These are phyloP conservation scores for Turnera subulata DNA, from an alignment of 345 rosid genomes.

Conservation along the genomic window DNA sequence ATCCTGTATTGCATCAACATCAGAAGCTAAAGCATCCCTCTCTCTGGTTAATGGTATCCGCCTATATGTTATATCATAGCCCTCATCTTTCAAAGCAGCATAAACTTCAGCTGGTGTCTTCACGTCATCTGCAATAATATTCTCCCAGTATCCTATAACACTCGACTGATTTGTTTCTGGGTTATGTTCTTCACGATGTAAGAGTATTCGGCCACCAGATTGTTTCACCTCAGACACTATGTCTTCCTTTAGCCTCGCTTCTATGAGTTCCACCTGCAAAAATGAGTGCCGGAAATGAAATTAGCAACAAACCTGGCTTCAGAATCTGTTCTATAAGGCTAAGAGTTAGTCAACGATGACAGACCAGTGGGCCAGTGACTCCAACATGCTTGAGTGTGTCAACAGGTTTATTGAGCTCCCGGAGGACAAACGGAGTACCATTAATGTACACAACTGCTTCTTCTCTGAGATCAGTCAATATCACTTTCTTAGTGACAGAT, in stretches of 20 bases:
- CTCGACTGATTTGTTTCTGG: slow-evolving; percentile 65
- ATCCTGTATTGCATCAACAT: slow-evolving; percentile 76
- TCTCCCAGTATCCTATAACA: slow-evolving; percentile 93
- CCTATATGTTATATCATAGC: slow-evolving; percentile 59
- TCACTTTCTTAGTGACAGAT: slow-evolving; percentile 41
- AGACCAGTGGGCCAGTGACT: slow-evolving; percentile 82
- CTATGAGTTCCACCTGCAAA: slow-evolving; percentile 86
- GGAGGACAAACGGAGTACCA: slow-evolving; percentile 84
- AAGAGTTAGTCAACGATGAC: slow-evolving; percentile 18
- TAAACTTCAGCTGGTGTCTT: slow-evolving; percentile 93
- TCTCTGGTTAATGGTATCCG: slow-evolving; percentile 96
- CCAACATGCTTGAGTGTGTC: slow-evolving; percentile 92
- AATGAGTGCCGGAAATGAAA: slow-evolving; percentile 11
- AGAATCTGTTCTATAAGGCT: not conserved
- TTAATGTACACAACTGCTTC: slow-evolving; percentile 92
- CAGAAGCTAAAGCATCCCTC: slow-evolving; percentile 85
- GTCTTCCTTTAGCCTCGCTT: slow-evolving; percentile 85
- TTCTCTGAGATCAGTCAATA: slow-evolving; percentile 86
- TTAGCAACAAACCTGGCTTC: slow-evolving; percentile 5
- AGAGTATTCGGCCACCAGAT: slow-evolving; percentile 80
- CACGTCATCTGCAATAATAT: slow-evolving; percentile 71
- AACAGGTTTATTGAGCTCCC: slow-evolving; percentile 88
- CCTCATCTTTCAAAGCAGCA: slow-evolving; percentile 60
- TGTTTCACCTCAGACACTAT: slow-evolving; percentile 65
- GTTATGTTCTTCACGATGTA: slow-evolving; percentile 90